A percentile compares a stretch with the other conserved stretches of the same genome.
phyloP scores from a whole-genome alignment of 345 rosid genomes.

The Eucalyptus cladocalyx region DNA sequence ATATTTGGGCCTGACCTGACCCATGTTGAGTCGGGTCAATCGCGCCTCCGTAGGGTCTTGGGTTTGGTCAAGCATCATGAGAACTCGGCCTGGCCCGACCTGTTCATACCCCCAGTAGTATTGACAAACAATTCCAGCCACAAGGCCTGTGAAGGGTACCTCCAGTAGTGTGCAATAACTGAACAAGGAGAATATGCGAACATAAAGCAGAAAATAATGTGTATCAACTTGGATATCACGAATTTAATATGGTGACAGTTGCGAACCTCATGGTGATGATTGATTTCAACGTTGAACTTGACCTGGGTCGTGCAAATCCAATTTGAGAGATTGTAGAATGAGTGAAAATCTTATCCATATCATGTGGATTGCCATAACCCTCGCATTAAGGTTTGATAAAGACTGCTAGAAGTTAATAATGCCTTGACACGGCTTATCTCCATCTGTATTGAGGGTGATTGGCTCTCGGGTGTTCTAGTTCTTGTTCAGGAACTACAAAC shows the following conservation, averaged over 20 bases:
- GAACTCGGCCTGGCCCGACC: too few relatives aligned
- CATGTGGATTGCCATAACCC: background rate
- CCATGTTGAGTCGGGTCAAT: too few relatives aligned
- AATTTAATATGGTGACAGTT: background rate
- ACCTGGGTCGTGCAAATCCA: background rate
- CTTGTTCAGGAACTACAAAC: background rate
- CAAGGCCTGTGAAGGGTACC: background rate
- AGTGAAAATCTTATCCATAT: background rate
- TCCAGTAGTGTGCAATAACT: background rate
- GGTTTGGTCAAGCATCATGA: too few relatives aligned
- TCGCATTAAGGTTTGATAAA: background rate
- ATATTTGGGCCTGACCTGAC: accelerated
- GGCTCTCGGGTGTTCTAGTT: background rate
- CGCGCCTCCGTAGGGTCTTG: too few relatives aligned
- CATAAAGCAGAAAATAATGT: background rate
- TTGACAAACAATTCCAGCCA: background rate
- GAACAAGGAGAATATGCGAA: accelerated
- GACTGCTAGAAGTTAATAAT: background rate
- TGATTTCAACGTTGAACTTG: background rate
- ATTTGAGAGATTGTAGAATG: background rate
- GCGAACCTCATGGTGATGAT: background rate
- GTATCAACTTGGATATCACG: background rate
- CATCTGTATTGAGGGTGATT: background rate
- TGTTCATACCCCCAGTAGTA: too few relatives aligned
- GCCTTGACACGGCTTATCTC: background rate